Percentiles rank a stretch among this genome's conserved stretches.
These are phyloP conservation scores for Mallotus nudiflorus DNA, from an alignment of 345 rosid species.

Conservation along the genomic window DNA sequence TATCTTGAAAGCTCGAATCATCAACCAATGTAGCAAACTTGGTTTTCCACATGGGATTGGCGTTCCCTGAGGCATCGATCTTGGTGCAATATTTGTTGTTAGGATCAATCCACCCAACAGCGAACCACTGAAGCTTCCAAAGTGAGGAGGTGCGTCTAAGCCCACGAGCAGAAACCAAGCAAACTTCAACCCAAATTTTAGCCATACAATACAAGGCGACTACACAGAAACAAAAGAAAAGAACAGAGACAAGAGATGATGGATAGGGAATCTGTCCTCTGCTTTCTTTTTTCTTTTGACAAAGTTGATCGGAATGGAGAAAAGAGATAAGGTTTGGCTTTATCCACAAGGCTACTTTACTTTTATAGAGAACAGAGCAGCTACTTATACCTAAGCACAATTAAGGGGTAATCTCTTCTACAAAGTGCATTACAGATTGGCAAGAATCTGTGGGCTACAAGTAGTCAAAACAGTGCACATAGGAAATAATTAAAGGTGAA, in stretches of 20 bases:
- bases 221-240: no score
- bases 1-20: conserved; percentile 45
- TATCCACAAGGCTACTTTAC: conserved; percentile 31
- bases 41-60: conserved; percentile 80
- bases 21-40: conserved; percentile 63
- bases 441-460: conserved; percentile 26
- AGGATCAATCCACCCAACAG: conserved; percentile 90
- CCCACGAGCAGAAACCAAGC: conserved; percentile 77
- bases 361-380: conserved; percentile 10
- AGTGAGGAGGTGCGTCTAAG: conserved; percentile 58
- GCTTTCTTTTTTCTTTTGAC: conserved; percentile 5
- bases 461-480: no score
- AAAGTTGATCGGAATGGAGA: conserved; percentile 14
- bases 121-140: conserved; percentile 93
- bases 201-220: conserved; percentile 45
- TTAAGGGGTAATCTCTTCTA: conserved; percentile 9
- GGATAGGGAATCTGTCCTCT: not conserved
- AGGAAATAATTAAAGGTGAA: not conserved
- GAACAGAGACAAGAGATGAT: conserved; percentile 3
- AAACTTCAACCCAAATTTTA: conserved; percentile 64
- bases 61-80: conserved; percentile 64
- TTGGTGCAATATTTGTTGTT: conserved; percentile 81
- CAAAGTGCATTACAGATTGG: conserved; percentile 30
- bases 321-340: conserved; percentile 10
- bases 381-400: conserved; percentile 11